Evolutionary conservation across 768 basidiomycete genomes (phyloP).

Genomic region (Clavulina sp.): DNA sequence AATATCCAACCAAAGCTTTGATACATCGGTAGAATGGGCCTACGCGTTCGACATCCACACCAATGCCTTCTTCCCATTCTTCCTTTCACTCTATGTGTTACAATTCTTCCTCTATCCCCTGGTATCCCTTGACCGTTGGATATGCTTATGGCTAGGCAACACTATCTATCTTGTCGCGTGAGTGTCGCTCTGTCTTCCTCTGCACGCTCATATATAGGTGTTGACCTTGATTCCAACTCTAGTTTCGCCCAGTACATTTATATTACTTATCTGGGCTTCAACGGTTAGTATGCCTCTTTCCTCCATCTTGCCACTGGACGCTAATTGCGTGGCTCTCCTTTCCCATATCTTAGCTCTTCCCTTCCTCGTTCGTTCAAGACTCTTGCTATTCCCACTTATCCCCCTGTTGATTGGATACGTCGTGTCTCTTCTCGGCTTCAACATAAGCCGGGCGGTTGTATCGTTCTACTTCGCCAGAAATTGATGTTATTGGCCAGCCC

Average conservation of each 20-base stretch:
- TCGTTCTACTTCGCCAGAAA: constrained; percentile 69
- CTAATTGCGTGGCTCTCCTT: not conserved
- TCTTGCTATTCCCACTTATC: constrained; percentile 78
- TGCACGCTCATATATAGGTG: not conserved
- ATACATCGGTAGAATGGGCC: constrained; percentile 56
- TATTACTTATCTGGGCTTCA: constrained; percentile 75
- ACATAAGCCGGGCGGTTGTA: constrained; percentile 70
- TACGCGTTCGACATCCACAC: constrained; percentile 96
- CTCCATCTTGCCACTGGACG: not conserved
- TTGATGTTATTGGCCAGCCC: too few species aligned
- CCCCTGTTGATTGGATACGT: constrained; percentile 78
- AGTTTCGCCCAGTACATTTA: constrained; percentile 85
- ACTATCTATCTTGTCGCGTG: constrained; percentile 80
- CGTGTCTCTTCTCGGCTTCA: constrained; percentile 76
- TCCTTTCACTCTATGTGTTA: constrained; percentile 74
- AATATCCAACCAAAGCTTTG: not conserved
- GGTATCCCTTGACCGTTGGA: constrained; percentile 72
- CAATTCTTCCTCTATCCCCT: constrained; percentile 77
- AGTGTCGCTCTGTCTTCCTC: too few species aligned
- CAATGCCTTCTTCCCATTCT: constrained; percentile 91
- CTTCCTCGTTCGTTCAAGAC: constrained; percentile 76
- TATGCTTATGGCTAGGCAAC: constrained; percentile 87
- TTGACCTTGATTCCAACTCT: constrained; percentile 3
- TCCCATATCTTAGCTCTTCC: constrained; percentile 50
- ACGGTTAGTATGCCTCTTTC: constrained; percentile 30